Evolutionary conservation across 768 basidiomycete genomes (phyloP).

Genomic region (Kockovaella imperatae): DNA sequence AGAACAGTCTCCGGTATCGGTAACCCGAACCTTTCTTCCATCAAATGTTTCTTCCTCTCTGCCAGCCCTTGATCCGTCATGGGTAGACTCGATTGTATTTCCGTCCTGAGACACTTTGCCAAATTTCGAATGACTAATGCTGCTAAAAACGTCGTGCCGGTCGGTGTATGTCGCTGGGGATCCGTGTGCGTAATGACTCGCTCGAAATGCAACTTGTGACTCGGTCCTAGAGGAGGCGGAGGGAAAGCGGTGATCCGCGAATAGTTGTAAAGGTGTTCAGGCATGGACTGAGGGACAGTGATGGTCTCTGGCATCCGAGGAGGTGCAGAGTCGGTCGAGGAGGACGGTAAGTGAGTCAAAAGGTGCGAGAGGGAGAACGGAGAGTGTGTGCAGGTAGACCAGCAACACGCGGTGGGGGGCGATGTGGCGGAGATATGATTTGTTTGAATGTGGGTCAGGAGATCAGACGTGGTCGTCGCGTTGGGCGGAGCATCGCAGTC

Average conservation of each 20-base stretch:
- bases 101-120: constrained; percentile 59
- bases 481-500: constrained; percentile 31
- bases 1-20: constrained; percentile 57
- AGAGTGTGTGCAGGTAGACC: constrained; percentile 59
- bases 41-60: constrained; percentile 38
- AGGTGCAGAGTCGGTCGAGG: constrained; percentile 38
- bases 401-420: constrained; percentile 59
- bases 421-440: constrained; percentile 49
- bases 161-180: constrained; percentile 61
- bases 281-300: constrained; percentile 17
- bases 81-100: constrained; percentile 15
- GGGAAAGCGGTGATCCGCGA: constrained; percentile 55
- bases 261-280: constrained; percentile 7
- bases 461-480: background rate
- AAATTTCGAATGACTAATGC: constrained; percentile 74
- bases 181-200: constrained; percentile 45
- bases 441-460: constrained; percentile 42
- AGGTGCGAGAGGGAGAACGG: constrained; percentile 53
- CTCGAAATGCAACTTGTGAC: constrained; percentile 52
- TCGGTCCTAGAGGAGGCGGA: constrained; percentile 62
- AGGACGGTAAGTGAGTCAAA: constrained; percentile 57
- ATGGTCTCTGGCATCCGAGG: constrained; percentile 15
- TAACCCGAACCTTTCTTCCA: constrained; percentile 83
- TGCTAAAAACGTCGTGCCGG: constrained; percentile 54
- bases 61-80: no score